phyloP scores from a whole-genome alignment of 2,329 filamentous ascomycete species.

The Dactylellina parvicollis region DNA sequence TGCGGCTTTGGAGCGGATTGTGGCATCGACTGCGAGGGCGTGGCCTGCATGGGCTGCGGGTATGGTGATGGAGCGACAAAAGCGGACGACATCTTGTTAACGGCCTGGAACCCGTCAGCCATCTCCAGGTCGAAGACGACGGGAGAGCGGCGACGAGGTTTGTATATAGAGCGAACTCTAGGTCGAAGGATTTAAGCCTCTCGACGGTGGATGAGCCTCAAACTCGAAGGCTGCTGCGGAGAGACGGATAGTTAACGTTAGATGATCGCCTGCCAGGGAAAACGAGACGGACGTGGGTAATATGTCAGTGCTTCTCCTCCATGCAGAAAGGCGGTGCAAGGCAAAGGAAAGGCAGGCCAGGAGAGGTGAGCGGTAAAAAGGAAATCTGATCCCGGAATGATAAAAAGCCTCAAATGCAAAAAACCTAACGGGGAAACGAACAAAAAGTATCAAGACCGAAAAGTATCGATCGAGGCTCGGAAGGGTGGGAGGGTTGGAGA shows the following conservation, averaged over 20 bases:
- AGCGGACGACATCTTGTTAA: slow-evolving; percentile 53
- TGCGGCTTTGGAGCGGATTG: slow-evolving; percentile 54
- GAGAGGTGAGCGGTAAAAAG: slow-evolving; percentile 45
- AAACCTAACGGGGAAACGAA: slow-evolving; percentile 20
- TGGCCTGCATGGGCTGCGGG: slow-evolving; percentile 48
- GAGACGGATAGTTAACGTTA: slow-evolving; percentile 18
- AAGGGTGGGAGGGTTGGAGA: slow-evolving; percentile 12
- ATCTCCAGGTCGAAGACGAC: slow-evolving; percentile 40
- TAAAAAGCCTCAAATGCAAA: slow-evolving; percentile 50
- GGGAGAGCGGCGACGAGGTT: slow-evolving; percentile 23
- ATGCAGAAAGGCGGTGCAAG: slow-evolving; percentile 47
- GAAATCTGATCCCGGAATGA: slow-evolving; percentile 42
- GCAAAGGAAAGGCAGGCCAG: slow-evolving; percentile 6
- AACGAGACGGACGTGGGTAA: slow-evolving; percentile 39
- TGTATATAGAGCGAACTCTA: not conserved
- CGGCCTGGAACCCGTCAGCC: slow-evolving; percentile 52
- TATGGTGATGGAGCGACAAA: slow-evolving; percentile 35
- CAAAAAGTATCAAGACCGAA: slow-evolving; percentile 11
- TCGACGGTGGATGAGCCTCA: not conserved
- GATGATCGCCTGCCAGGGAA: slow-evolving; percentile 44
- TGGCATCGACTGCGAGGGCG: slow-evolving; percentile 40
- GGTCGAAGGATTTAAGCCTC: not conserved
- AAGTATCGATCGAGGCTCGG: not conserved
- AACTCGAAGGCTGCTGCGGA: slow-evolving; percentile 6
- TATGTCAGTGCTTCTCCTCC: slow-evolving; percentile 45